These are phyloP conservation scores for Thielaviopsis euricoi DNA, from an alignment of 2,329 filamentous ascomycete species.

Conservation along the genomic window DNA sequence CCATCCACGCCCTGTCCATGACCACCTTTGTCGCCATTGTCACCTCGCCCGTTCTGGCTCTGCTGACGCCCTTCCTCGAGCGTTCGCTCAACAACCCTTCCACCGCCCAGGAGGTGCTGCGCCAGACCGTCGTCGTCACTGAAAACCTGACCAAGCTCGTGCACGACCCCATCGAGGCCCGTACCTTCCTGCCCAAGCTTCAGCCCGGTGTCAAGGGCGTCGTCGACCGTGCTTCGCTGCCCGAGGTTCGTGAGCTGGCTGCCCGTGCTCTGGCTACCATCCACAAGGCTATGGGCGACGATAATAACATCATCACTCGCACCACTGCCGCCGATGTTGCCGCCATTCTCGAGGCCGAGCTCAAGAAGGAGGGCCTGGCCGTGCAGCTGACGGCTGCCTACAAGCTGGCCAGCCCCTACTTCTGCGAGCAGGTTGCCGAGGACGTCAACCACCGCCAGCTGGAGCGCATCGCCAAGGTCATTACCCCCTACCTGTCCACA, in stretches of 20 bases:
- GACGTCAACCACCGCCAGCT: slow-evolving; percentile 73
- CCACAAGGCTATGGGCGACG: slow-evolving; percentile 75
- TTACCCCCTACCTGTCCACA: slow-evolving; percentile 60
- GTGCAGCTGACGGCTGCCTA: slow-evolving; percentile 35
- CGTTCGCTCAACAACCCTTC: slow-evolving; percentile 81
- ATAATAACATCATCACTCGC: slow-evolving; percentile 47
- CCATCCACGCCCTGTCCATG: slow-evolving; percentile 89
- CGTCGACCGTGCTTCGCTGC: slow-evolving; percentile 72
- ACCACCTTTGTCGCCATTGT: slow-evolving; percentile 98
- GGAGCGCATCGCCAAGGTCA: slow-evolving; percentile 49
- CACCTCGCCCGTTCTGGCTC: slow-evolving; percentile 83
- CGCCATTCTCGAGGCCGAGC: slow-evolving; percentile 56
- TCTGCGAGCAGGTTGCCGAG: slow-evolving; percentile 72
- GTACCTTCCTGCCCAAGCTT: slow-evolving; percentile 87
- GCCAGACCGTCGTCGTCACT: slow-evolving; percentile 89
- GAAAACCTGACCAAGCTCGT: slow-evolving; percentile 98
- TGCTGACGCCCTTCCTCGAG: slow-evolving; percentile 87
- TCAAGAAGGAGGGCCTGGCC: slow-evolving; percentile 50
- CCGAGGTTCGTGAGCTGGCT: slow-evolving; percentile 85
- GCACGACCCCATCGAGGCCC: slow-evolving; percentile 83
- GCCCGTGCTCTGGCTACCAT: slow-evolving; percentile 71
- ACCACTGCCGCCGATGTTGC: slow-evolving; percentile 57
- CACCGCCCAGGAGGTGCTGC: slow-evolving; percentile 83
- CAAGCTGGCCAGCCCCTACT: slow-evolving; percentile 51
- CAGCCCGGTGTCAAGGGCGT: slow-evolving; percentile 87